These are phyloP conservation scores for Epichloe sibirici DNA, from an alignment of 2,329 filamentous ascomycete species.

Conservation along the genomic window DNA sequence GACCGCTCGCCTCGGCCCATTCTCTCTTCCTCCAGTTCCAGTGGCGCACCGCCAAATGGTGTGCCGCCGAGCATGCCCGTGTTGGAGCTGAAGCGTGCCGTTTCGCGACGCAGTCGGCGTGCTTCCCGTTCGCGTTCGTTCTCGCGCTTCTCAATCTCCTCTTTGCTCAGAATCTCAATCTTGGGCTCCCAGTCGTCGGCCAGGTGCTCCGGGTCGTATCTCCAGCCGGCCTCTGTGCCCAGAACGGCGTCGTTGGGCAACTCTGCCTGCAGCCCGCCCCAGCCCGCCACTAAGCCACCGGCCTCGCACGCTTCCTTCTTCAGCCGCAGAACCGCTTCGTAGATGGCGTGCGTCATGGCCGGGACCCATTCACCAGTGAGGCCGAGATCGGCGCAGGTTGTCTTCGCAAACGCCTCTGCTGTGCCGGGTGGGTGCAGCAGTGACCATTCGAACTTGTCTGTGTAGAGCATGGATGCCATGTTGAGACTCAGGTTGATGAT, in stretches of 20 bases:
- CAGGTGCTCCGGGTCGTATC: slow-evolving; percentile 85
- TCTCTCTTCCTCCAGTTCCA: slow-evolving; percentile 57
- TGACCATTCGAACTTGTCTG: slow-evolving; percentile 97
- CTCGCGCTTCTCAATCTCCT: slow-evolving; percentile 95
- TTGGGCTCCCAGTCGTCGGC: slow-evolving; percentile 77
- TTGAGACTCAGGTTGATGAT: slow-evolving; percentile 87
- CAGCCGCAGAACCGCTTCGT: slow-evolving; percentile 79
- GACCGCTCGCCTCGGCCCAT: slow-evolving; percentile 87
- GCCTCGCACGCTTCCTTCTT: slow-evolving; percentile 97
- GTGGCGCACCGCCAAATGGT: slow-evolving; percentile 40
- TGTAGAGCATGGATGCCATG: slow-evolving; percentile 80
- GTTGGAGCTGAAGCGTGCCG: slow-evolving; percentile 80
- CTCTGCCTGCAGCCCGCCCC: slow-evolving; percentile 47
- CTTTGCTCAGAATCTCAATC: slow-evolving; percentile 72
- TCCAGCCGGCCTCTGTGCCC: slow-evolving; percentile 77
- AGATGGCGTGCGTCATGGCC: slow-evolving; percentile 90
- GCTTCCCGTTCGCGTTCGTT: slow-evolving; percentile 89
- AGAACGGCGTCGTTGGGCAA: slow-evolving; percentile 84
- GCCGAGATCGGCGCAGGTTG: slow-evolving; percentile 86
- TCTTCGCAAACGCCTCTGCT: slow-evolving; percentile 81
- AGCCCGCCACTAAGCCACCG: slow-evolving; percentile 68
- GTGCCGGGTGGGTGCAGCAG: slow-evolving; percentile 83
- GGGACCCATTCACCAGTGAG: slow-evolving; percentile 87
- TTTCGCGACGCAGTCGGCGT: slow-evolving; percentile 74
- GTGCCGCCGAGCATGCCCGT: slow-evolving; percentile 69